Conservation (phyloP, 1,139 yeast genomes). For the Lodderomyces parapsilosis region DNA sequence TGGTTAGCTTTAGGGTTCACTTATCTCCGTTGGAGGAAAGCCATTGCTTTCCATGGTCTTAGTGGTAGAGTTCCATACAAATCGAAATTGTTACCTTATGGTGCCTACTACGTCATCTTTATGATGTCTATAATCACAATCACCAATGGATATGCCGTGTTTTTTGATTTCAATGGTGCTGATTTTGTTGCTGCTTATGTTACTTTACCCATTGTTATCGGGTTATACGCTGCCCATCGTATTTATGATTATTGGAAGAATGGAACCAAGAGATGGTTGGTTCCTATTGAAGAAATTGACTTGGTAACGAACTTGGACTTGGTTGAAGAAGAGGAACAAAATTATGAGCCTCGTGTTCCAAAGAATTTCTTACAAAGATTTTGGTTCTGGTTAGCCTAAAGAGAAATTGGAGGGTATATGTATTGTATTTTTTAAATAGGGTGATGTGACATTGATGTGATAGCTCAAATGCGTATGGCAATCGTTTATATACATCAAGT, state of each 20-base stretch:
- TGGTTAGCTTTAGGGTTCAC: slow-evolving; percentile 57
- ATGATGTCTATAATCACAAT: slow-evolving; percentile 46
- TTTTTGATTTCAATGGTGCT: slow-evolving; percentile 49
- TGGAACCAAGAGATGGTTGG: slow-evolving; percentile 32
- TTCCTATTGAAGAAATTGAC: slow-evolving; percentile 44
- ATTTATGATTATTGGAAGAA: slow-evolving; percentile 26
- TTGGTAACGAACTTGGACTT: slow-evolving; percentile 45
- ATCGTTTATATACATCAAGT: too few relatives aligned
- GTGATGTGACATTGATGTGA: neutral
- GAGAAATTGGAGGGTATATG: neutral
- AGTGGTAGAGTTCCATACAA: slow-evolving; percentile 48
- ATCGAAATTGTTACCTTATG: slow-evolving; percentile 49
- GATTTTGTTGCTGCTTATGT: slow-evolving; percentile 64
- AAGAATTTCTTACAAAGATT: slow-evolving; percentile 31
- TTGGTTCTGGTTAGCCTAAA: slow-evolving; percentile 41
- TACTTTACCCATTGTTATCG: slow-evolving; percentile 54
- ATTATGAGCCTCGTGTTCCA: slow-evolving; percentile 26
- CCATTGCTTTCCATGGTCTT: slow-evolving; percentile 40
- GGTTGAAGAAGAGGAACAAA: slow-evolving; percentile 38
- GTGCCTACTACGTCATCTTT: slow-evolving; percentile 48
- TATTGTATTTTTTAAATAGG: neutral
- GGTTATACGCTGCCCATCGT: slow-evolving; percentile 46
- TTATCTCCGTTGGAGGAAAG: slow-evolving; percentile 55
- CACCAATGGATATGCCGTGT: slow-evolving; percentile 60
- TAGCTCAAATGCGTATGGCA: too few relatives aligned